Conservation (phyloP, 2,329 filamentous ascomycete genomes). For the Fusarium mangiferae region DNA sequence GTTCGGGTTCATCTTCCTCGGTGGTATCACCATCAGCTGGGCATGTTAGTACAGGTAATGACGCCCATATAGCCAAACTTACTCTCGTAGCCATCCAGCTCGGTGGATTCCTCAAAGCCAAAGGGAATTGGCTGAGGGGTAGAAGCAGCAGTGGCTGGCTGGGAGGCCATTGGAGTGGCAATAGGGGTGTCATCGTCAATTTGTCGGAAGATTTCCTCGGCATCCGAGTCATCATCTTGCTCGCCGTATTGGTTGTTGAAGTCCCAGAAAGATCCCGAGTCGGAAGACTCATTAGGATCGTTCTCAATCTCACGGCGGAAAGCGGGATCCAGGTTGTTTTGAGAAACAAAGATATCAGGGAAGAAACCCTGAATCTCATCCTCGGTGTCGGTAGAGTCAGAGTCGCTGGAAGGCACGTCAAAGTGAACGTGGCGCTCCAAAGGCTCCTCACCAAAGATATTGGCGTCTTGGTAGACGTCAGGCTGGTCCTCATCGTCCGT, state of each 20-base stretch:
- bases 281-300: conserved; percentile 68
- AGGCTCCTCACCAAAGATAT: conserved; percentile 53
- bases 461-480: conserved; percentile 54
- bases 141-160: conserved; percentile 38
- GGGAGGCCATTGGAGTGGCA: conserved; percentile 54
- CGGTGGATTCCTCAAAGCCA: conserved; percentile 50
- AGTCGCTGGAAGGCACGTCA: conserved; percentile 73
- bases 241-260: conserved; percentile 61
- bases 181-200: conserved; percentile 56
- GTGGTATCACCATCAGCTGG: conserved; percentile 71
- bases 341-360: conserved; percentile 81
- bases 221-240: conserved; percentile 52
- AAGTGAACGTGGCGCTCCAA: conserved; percentile 78
- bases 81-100: conserved; percentile 70
- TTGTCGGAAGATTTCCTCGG: conserved; percentile 53
- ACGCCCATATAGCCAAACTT: conserved; percentile 52
- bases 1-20: conserved; percentile 67
- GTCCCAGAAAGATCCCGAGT: conserved; percentile 72
- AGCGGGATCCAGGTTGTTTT: conserved; percentile 76
- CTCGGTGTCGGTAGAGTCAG: conserved; percentile 71
- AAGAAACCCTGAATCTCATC: conserved; percentile 74
- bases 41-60: conserved; percentile 51
- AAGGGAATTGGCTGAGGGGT: conserved; percentile 40
- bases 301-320: conserved; percentile 80
- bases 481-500: conserved; percentile 57